phyloP scores from a whole-genome alignment of 768 basidiomycete species.

The Sporobolomyces phaffii region DNA sequence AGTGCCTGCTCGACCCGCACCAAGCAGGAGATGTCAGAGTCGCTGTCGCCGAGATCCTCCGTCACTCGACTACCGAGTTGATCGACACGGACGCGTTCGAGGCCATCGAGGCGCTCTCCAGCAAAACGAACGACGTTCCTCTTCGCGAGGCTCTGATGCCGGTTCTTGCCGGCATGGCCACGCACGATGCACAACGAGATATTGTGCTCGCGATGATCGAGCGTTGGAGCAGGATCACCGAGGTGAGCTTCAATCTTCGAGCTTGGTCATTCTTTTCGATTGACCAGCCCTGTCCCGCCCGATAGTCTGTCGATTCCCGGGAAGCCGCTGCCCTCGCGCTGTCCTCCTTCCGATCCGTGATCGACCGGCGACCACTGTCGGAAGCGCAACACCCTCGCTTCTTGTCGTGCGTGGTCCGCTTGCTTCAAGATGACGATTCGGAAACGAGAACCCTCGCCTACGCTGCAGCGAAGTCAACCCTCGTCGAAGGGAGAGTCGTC shows the following conservation, averaged over 20 bases:
- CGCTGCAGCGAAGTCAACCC: background rate
- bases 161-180: background rate
- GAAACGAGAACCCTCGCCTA: slow-evolving; percentile 17
- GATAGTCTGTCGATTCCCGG: slow-evolving; percentile 31
- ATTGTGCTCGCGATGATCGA: slow-evolving; percentile 3
- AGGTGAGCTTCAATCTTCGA: slow-evolving; percentile 1
- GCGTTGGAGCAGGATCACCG: background rate
- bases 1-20: background rate
- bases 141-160: slow-evolving; percentile 30
- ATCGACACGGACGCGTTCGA: background rate
- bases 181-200: background rate
- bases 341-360: background rate
- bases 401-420: background rate
- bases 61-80: background rate
- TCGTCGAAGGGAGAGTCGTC: slow-evolving; percentile 22
- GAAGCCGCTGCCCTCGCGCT: slow-evolving; percentile 27
- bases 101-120: background rate
- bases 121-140: slow-evolving; percentile 16
- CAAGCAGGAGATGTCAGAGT: slow-evolving; percentile 26
- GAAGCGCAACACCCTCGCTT: background rate
- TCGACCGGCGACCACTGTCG: background rate
- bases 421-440: slow-evolving; percentile 37
- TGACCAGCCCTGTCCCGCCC: background rate
- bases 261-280: background rate
- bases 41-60: slow-evolving; percentile 15